Evolutionary conservation across 805 yeast species (phyloP).

Genomic region (Alloascoidea africana): DNA sequence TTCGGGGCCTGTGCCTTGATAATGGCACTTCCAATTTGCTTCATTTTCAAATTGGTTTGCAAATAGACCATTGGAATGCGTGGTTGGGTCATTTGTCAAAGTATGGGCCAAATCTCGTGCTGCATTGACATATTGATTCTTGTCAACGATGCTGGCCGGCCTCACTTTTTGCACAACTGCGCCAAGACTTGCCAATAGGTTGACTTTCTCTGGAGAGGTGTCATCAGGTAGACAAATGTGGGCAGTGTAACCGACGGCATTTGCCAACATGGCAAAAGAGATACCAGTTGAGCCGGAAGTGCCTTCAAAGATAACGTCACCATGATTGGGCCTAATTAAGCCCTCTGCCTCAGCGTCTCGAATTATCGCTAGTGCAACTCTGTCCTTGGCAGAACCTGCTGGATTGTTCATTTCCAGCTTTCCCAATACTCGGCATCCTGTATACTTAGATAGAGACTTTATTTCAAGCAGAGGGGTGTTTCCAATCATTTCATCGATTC

Average conservation of each 20-base stretch:
- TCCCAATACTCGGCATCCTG: slow-evolving; percentile 78
- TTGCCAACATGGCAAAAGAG: slow-evolving; percentile 79
- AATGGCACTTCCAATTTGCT: slow-evolving; percentile 79
- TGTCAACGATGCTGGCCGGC: slow-evolving; percentile 93
- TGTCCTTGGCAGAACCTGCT: slow-evolving; percentile 90
- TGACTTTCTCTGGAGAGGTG: slow-evolving; percentile 72
- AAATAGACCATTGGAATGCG: slow-evolving; percentile 48
- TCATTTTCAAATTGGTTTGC: slow-evolving; percentile 95
- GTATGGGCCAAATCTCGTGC: slow-evolving; percentile 56
- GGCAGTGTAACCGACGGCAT: slow-evolving; percentile 76
- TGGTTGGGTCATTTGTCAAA: slow-evolving; percentile 21
- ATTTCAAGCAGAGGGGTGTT: slow-evolving; percentile 76
- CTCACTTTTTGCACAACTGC: slow-evolving; percentile 75
- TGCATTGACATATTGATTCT: slow-evolving; percentile 80
- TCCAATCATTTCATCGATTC: slow-evolving; percentile 72
- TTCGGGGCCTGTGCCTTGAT: slow-evolving; percentile 81
- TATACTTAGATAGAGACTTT: slow-evolving; percentile 48
- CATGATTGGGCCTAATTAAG: slow-evolving; percentile 36
- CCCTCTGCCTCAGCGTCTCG: slow-evolving; percentile 50
- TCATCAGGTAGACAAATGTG: slow-evolving; percentile 95
- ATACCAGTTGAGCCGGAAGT: slow-evolving; percentile 97
- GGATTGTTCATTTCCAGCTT: slow-evolving; percentile 80
- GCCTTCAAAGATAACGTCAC: slow-evolving; percentile 81
- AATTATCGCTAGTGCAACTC: slow-evolving; percentile 82
- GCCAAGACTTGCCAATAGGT: slow-evolving; percentile 57